Evolutionary conservation across 1,284 basidiomycete genomes (phyloP).

Genomic region (Ceratobasidium sp.): DNA sequence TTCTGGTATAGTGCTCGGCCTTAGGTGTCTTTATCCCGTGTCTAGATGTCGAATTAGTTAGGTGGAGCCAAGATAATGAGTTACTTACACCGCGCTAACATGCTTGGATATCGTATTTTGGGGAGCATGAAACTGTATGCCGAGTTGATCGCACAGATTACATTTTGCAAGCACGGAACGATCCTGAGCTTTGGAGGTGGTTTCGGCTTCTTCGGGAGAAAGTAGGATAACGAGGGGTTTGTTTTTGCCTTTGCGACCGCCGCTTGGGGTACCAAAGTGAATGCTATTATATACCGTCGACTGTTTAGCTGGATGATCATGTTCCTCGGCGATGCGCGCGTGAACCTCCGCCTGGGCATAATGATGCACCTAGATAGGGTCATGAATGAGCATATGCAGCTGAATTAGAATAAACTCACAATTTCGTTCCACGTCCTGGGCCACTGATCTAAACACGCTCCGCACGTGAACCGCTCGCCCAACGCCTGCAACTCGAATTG

Average conservation of each 20-base stretch:
- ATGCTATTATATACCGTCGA: background rate
- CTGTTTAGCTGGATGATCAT: background rate
- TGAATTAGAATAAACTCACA: background rate
- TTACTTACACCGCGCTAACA: constrained; percentile 14
- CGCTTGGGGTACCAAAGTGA: background rate
- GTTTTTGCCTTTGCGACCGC: background rate
- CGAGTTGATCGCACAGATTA: background rate
- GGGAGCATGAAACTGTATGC: background rate
- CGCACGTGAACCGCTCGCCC: constrained; percentile 10
- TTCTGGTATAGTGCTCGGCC: constrained; percentile 2
- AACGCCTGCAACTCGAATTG: constrained; percentile 19
- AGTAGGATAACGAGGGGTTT: background rate
- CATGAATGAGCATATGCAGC: background rate
- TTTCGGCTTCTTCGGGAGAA: background rate
- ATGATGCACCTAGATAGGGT: constrained; percentile 11
- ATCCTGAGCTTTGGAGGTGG: background rate
- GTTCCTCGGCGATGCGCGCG: background rate
- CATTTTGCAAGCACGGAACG: background rate
- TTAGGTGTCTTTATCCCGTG: constrained; percentile 5
- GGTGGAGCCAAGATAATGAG: too few relatives aligned
- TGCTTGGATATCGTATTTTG: background rate
- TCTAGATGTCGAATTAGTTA: background rate
- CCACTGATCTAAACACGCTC: background rate
- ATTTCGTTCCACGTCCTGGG: constrained; percentile 13
- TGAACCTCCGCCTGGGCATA: background rate